A percentile compares a stretch with the other conserved stretches of the same genome.
These are phyloP conservation scores for Paramecium sexaurelia DNA, from an alignment of 73 alveolate species.

Conservation along the genomic window DNA sequence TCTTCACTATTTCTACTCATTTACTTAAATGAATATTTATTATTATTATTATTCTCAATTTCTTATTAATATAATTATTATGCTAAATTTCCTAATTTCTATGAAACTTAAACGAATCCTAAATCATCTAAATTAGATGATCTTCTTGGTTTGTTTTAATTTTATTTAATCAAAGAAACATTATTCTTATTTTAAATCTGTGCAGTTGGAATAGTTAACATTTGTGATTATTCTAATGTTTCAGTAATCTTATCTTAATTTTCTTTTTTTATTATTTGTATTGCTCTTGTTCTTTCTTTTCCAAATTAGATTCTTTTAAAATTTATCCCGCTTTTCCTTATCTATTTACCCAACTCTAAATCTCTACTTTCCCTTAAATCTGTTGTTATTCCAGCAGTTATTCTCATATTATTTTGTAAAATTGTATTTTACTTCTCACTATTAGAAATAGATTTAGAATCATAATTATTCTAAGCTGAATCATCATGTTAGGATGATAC, in stretches of 20 bases:
- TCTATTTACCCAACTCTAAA: not conserved
- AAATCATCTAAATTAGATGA: not conserved
- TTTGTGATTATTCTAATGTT: not conserved
- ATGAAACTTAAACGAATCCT: not conserved
- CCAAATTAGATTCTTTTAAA: not conserved
- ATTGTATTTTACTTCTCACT: not conserved
- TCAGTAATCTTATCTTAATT: not conserved
- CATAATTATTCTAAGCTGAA: not conserved
- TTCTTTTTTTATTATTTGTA: not conserved
- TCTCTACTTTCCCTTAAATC: slow-evolving; percentile 5
- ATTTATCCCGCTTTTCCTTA: not conserved
- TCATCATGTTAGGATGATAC: not conserved
- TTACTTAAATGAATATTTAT: not conserved
- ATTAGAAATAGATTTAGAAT: not conserved
- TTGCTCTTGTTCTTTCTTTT: not conserved
- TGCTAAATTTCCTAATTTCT: not conserved
- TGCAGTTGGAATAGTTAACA: not conserved
- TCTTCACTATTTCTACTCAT: slow-evolving; percentile 10
- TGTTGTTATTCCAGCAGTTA: not conserved
- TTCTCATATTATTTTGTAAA: not conserved
- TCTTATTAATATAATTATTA: not conserved
- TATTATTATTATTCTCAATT: not conserved
- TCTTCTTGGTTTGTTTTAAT: not conserved
- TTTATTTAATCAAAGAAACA: not conserved
- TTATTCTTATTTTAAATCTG: not conserved